phyloP scores from a whole-genome alignment of 495 filamentous ascomycete genomes.

The Penicillium silybi region DNA sequence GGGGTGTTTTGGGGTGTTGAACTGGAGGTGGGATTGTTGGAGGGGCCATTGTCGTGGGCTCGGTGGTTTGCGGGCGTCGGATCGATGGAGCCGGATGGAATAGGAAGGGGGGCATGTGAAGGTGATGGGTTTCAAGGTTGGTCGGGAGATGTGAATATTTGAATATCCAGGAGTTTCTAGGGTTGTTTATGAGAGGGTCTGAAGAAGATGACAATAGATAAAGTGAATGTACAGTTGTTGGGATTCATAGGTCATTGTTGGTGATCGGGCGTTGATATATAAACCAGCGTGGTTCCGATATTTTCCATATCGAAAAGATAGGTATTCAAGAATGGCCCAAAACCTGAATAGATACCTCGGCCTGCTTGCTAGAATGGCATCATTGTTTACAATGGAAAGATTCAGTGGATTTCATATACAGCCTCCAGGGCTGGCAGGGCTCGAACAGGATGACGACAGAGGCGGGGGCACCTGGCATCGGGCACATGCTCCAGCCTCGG shows the following conservation, averaged over 20 bases:
- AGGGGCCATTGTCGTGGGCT: not conserved
- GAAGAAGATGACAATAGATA: not conserved
- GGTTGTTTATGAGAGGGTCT: too few relatives aligned
- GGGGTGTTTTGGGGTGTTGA: too few relatives aligned
- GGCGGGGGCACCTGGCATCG: conserved; percentile 11
- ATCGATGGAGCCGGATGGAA: conserved; percentile 12
- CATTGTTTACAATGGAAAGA: not conserved
- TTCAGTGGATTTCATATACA: too few relatives aligned
- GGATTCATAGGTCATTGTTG: not conserved
- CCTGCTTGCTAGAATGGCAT: too few relatives aligned
- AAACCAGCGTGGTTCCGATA: too few relatives aligned
- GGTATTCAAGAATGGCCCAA: too few relatives aligned
- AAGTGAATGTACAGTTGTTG: not conserved
- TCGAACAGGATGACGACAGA: conserved; percentile 25
- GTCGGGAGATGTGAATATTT: too few relatives aligned
- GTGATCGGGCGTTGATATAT: too few relatives aligned
- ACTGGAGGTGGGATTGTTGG: too few relatives aligned
- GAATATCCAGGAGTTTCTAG: too few relatives aligned
- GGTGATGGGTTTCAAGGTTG: not conserved
- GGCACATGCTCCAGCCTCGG: conserved; percentile 3
- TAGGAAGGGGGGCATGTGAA: conserved; percentile 26
- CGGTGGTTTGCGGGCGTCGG: conserved; percentile 1
- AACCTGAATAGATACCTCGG: too few relatives aligned
- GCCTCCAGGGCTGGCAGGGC: conserved; percentile 2
- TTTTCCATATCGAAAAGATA: too few relatives aligned